phyloP scores from a whole-genome alignment of 129 eudicot genomes.

The Artemisia tridentata region DNA sequence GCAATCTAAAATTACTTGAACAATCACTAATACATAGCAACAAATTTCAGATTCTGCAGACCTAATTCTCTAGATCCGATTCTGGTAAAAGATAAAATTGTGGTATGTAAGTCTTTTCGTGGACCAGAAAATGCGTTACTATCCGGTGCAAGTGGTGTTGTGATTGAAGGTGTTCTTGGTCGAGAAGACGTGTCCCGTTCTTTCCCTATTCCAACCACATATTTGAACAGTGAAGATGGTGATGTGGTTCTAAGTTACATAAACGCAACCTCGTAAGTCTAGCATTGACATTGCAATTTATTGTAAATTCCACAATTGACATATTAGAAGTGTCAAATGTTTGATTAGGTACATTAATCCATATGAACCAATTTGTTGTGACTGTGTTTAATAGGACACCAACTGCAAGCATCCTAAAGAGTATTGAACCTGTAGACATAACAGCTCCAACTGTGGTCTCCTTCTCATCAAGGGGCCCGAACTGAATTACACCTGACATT shows the following conservation, averaged over 20 bases:
- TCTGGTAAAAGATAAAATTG: constrained; percentile 32
- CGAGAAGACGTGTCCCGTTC: constrained; percentile 27
- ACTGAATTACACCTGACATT: constrained; percentile 46
- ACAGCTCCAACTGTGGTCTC: constrained; percentile 57
- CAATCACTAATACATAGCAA: neutral
- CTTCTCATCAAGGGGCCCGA: constrained; percentile 80
- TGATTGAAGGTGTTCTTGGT: constrained; percentile 30
- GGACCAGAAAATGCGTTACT: constrained; percentile 11
- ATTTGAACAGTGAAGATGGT: constrained; percentile 34
- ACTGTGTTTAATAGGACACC: constrained; percentile 24
- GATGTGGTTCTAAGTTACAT: constrained; percentile 30
- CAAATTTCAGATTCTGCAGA: constrained; percentile 29
- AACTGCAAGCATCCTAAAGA: constrained; percentile 40
- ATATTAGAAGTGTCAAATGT: neutral
- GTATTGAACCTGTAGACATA: constrained; percentile 25
- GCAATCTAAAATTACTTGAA: neutral
- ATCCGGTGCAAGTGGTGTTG: constrained; percentile 35
- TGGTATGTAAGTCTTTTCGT: constrained; percentile 29
- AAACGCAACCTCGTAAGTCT: constrained; percentile 36
- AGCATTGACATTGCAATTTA: neutral
- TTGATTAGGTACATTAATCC: too few relatives aligned
- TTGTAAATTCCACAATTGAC: neutral
- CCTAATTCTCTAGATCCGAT: constrained; percentile 28
- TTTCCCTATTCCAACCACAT: constrained; percentile 33
- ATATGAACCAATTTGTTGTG: neutral